Conservation (phyloP, 2,329 filamentous ascomycete species). For the Diaporthe caulivora region DNA sequence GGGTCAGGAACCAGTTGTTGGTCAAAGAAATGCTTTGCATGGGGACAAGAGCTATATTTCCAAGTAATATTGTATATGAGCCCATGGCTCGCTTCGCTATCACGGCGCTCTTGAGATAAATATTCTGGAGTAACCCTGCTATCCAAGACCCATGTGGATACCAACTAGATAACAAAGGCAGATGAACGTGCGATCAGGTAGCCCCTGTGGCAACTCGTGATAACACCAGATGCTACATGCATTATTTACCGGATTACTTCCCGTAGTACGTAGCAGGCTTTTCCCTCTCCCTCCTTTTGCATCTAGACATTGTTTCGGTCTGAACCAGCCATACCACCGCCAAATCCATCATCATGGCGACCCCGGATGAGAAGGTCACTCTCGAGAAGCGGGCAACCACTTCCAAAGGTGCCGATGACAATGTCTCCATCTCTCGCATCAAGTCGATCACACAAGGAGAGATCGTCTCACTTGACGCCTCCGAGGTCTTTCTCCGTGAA, state of each 20-base stretch:
- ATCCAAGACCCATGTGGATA: slow-evolving; percentile 24
- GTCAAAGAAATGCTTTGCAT: no score
- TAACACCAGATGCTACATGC: slow-evolving; percentile 11
- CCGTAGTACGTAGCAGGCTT: not conserved
- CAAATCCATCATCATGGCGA: slow-evolving; percentile 15
- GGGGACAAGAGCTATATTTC: not conserved
- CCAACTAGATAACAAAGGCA: slow-evolving; percentile 5
- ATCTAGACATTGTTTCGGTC: not conserved
- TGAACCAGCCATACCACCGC: not conserved
- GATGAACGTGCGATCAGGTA: not conserved
- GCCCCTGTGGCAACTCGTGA: slow-evolving; percentile 11
- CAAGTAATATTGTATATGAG: not conserved
- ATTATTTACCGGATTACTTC: not conserved
- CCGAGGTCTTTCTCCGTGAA: slow-evolving; percentile 40
- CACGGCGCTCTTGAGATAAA: not conserved
- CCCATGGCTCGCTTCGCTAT: not conserved
- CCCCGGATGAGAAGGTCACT: slow-evolving; percentile 7
- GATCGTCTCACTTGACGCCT: slow-evolving; percentile 36
- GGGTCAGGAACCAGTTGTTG: not conserved
- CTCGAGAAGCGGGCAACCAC: slow-evolving; percentile 31
- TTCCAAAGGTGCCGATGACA: slow-evolving; percentile 27
- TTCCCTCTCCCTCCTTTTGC: not conserved
- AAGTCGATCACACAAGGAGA: slow-evolving; percentile 37
- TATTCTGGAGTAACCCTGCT: not conserved
- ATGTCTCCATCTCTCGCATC: slow-evolving; percentile 36